Base-by-base conservation (phyloP, 2,329 filamentous ascomycete species). In the Ceratocystiopsis brevicomis region DNA sequence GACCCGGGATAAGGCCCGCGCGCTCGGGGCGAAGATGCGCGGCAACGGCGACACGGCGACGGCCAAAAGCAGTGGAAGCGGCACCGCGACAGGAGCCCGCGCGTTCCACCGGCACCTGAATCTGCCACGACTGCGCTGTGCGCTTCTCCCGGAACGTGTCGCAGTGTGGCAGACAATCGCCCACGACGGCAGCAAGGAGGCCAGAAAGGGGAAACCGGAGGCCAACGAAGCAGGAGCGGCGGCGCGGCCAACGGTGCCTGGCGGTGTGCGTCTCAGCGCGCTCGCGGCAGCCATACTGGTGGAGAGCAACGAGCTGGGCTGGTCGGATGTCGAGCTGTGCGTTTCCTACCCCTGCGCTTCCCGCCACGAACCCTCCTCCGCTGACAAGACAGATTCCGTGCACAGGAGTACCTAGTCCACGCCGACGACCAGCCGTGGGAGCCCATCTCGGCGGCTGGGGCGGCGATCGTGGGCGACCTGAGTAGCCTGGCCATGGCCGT, bases 401-500 rank as follows among this genome's bases (percentile, higher is more conserved):
- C 62, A 0, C 60, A 58, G 17, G 82, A 92, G 56, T 85, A 88
- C 57, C 75, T 17, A 10, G 15, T 48, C n/a, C 33, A 80, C 49
- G 83, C 81, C 0, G 81, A 85, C 46, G 74, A 80, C 32, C 80
- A 86, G 38, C 85, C 84, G 0, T 76, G 73, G 53, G 85, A 90
- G 50, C 84, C 85, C 0, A 72, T 92, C 19, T 77, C 80, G 14
- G 84, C 83, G 17, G 81, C 76, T 15, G 77, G 84, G 0, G 73
- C 76, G 38, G 83, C 86, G 0, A 61, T 95, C 1, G 64, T 93
- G n/a, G 81, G 81, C 6, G 88, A 87, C n/a, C 66, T 90, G 39
- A 77, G 80, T 21, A 80, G 73, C 36, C 78, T 95, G 45, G 73
- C 82, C 53, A 81, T 92, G 71, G 83, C 84, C 1, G 68, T 93